Base-by-base conservation (phyloP, 495 filamentous ascomycete species). In the Talaromyces proteolyticus region DNA sequence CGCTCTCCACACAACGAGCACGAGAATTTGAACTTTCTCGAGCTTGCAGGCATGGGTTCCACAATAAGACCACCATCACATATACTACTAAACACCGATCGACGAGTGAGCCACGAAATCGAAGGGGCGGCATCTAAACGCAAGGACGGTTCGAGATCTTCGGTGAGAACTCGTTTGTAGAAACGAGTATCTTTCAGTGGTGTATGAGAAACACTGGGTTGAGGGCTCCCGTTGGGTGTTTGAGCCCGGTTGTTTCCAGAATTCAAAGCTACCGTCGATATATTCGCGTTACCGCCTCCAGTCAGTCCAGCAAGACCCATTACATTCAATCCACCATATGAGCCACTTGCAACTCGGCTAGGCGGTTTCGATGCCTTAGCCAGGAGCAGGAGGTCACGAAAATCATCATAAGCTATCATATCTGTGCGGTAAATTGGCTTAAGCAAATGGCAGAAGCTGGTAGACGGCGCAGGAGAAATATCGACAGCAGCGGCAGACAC, bases 61-160 rank as follows among this genome's bases (percentile, higher is more conserved):
- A 98, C 91, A 11, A 94, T 80, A 6, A 96, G 78, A 22, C 77
- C 85, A n/a, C 93, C 92, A 17, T 92, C 87, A 22, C 81, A 86
- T 57, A 97, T 89, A 41, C 88, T 82, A 44, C 78, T 85, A 41
- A 95, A 57, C 2, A 96, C 89, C 21, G 82, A 86, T 41, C 93
- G 82, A 23, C 91, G 84, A 20, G 88, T 89, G 20, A 97, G 78
- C 89, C 91, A 98, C 18, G 89, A 94, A 34, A 98, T 81, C 0
- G 91, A 91, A 1, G 93, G 92, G 0, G 93, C 89, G 4, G 78
- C 76, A 66, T 98, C 93, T 4, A 97, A 78, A 37, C 93, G 80
- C 17, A 98, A 68, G 0, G 93, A 95, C 2, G 93, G 93, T 66
- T 98, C 93, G 47, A 98, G 87, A 66, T 97, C 93, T 63, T 98